Evolutionary conservation across 257 asterid genomes (phyloP), one percentile per base, ranked within the genome.

Genomic region (Nemophila menziesii): DNA sequence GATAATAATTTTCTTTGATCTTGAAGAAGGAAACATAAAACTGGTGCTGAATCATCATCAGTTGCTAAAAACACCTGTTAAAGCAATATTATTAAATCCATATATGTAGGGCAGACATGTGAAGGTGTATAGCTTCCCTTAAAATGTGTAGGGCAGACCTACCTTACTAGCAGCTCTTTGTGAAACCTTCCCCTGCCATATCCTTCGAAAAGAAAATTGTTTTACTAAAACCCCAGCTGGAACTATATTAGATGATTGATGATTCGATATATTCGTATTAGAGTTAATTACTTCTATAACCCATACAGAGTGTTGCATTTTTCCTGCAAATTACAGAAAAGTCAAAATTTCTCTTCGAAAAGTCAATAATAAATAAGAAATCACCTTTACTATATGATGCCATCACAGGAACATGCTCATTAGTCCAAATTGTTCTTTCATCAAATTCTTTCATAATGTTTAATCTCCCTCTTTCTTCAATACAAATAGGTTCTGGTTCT

Each of bases 101-200:
- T 39, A 29, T 29, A 29, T 29, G 2, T 2, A 7, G 12, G 36
- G 36, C 12, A 29, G 36, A 2, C 36, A 2, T 29, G 36, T 29
- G 36, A 5, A 29, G 7, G 36, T 13, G 7, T 7, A 29, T 29
- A 13, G 36, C 36, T 29, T 13, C 8, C 36, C 9, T 1, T 29
- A 29, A 29, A 7, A 29, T 10, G 36, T 10, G 9, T 29, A 29
- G 3, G 36, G 36, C 2, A 29, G 36, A 29, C 36, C 36, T 29
- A 84, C 98, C 98, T 89, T 78, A 67, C 73, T 75, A 72, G 95
- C 86, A 66, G 98, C 82, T 37, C 69, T 62, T 51, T 74, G 82
- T 58, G 94, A 79, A 33, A 78, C 93, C 71, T 78, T 89, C 69
- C 95, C 94, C 67, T 80, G 95, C 95, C 95, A 89, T 75, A 84